A percentile compares a stretch with the other conserved stretches of the same genome.
phyloP scores from a whole-genome alignment of 2,329 filamentous ascomycete species.

The Trichothecium roseum region DNA sequence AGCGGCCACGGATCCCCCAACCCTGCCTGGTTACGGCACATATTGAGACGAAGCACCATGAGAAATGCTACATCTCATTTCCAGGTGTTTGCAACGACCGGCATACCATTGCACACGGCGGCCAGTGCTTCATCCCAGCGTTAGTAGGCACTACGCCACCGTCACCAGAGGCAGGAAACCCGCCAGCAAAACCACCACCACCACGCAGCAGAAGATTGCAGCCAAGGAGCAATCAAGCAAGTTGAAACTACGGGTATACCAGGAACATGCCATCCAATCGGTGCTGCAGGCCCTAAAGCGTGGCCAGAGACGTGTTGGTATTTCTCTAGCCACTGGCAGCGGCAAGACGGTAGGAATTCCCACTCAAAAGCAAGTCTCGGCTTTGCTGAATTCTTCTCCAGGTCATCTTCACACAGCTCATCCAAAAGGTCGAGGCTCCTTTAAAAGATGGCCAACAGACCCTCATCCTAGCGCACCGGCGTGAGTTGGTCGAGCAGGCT shows the following conservation, averaged over 20 bases:
- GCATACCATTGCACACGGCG: too few species aligned
- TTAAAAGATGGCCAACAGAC: slow-evolving; percentile 42
- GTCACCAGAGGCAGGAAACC: too few species aligned
- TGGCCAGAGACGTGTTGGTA: slow-evolving; percentile 69
- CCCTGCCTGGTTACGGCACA: too few species aligned
- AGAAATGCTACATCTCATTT: too few species aligned
- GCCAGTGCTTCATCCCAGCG: slow-evolving; percentile 4
- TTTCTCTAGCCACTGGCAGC: slow-evolving; percentile 79
- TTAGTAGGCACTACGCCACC: too few species aligned
- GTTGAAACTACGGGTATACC: slow-evolving; percentile 67
- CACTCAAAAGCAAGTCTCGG: background rate
- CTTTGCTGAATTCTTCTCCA: slow-evolving; percentile 20
- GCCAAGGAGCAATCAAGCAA: background rate
- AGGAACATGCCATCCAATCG: slow-evolving; percentile 83
- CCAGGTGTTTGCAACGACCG: too few species aligned
- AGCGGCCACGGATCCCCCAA: too few species aligned
- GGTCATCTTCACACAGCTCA: slow-evolving; percentile 95
- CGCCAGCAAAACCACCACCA: too few species aligned
- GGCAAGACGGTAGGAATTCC: slow-evolving; percentile 64
- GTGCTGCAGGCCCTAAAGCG: slow-evolving; percentile 58
- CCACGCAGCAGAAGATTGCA: too few species aligned
- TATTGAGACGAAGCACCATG: too few species aligned
- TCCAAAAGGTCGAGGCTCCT: slow-evolving; percentile 56
- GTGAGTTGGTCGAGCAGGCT: slow-evolving; percentile 91
- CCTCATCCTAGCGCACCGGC: slow-evolving; percentile 82